phyloP scores from a whole-genome alignment of 2,329 filamentous ascomycete species.

The Zymoseptoria pseudotritici region DNA sequence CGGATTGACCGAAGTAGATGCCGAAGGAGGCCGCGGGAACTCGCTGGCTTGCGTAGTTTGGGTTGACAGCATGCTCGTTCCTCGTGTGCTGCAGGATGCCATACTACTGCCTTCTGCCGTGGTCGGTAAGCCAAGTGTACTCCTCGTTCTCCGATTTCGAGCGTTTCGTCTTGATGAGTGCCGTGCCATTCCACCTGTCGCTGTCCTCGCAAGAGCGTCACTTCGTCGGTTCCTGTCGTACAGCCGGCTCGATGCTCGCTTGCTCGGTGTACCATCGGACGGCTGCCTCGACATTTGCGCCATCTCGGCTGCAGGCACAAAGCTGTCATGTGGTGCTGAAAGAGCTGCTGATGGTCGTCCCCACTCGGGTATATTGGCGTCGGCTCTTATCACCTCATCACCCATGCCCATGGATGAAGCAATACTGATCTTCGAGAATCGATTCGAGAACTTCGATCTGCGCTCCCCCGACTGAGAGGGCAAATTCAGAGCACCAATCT shows the following conservation, averaged over 20 bases:
- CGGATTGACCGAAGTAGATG: slow-evolving; percentile 19
- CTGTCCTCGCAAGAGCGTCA: slow-evolving; percentile 16
- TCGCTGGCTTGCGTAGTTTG: slow-evolving; percentile 31
- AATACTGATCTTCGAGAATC: slow-evolving; percentile 30
- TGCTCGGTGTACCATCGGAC: slow-evolving; percentile 24
- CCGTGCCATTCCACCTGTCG: slow-evolving; percentile 28
- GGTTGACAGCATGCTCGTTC: slow-evolving; percentile 35
- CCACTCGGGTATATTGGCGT: slow-evolving; percentile 34
- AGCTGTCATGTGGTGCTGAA: slow-evolving; percentile 37
- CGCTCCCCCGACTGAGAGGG: slow-evolving; percentile 17
- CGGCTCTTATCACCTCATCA: slow-evolving; percentile 33
- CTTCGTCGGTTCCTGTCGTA: slow-evolving; percentile 26
- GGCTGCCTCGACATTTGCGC: slow-evolving; percentile 29
- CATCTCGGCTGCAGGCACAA: slow-evolving; percentile 37
- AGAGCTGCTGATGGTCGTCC: slow-evolving; percentile 31
- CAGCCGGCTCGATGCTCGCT: slow-evolving; percentile 25
- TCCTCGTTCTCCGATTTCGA: slow-evolving; percentile 17
- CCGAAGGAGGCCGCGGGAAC: slow-evolving; percentile 29
- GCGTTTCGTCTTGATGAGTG: slow-evolving; percentile 16
- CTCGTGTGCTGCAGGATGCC: slow-evolving; percentile 32
- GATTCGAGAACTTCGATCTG: slow-evolving; percentile 22
- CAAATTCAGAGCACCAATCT: slow-evolving; percentile 29
- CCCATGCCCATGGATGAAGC: slow-evolving; percentile 33
- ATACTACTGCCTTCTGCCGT: slow-evolving; percentile 29
- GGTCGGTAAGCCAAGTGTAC: slow-evolving; percentile 20